phyloP scores from a whole-genome alignment of 1,139 yeast genomes.

The Zygoascus hellenicus region DNA sequence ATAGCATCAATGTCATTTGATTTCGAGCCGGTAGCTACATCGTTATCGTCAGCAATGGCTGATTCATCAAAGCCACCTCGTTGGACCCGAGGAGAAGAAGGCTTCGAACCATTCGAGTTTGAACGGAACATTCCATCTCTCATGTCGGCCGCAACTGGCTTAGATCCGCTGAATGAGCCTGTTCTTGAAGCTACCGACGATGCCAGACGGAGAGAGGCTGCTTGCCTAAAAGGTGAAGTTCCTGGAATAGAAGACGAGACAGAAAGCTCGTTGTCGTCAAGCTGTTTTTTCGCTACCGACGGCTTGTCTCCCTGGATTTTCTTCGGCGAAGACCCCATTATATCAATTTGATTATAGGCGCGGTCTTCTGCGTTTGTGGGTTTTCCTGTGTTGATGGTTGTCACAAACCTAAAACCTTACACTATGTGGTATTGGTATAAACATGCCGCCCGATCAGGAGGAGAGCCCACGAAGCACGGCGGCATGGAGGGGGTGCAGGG shows the following conservation, averaged over 20 bases:
- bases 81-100: slow-evolving; percentile 11
- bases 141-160: slow-evolving; percentile 11
- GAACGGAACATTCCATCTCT: neutral
- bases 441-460: too few species aligned
- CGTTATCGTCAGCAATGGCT: slow-evolving; percentile 6
- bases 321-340: slow-evolving; percentile 9
- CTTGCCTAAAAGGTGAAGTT: slow-evolving; percentile 27
- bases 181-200: slow-evolving; percentile 9
- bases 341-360: too few species aligned
- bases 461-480: too few species aligned
- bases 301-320: slow-evolving; percentile 1
- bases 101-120: slow-evolving; percentile 4
- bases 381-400: too few species aligned
- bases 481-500: too few species aligned
- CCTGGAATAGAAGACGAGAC: slow-evolving; percentile 7
- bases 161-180: slow-evolving; percentile 6
- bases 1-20: neutral
- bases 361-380: too few species aligned
- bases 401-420: too few species aligned
- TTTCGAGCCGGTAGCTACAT: slow-evolving; percentile 9
- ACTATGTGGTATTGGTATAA: too few species aligned
- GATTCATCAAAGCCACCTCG: slow-evolving; percentile 14
- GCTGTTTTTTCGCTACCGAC: neutral
- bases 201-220: slow-evolving; percentile 24
- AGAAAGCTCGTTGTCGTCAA: neutral